Base-by-base conservation (phyloP, 768 basidiomycete genomes). In the Porphyrellus cyaneotinctus region DNA sequence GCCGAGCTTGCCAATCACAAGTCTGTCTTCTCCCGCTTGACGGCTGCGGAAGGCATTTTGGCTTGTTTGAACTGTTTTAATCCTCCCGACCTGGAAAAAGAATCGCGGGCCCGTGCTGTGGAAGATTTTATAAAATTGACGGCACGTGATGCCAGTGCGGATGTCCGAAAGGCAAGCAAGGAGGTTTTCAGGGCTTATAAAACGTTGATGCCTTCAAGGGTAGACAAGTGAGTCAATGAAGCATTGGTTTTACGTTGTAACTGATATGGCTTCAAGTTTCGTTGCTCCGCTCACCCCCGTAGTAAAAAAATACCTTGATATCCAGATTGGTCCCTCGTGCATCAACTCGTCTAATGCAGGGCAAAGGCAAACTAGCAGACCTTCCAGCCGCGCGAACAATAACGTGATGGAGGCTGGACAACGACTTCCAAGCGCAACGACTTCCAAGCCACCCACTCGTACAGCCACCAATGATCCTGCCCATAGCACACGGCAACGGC, bases 151-250 rank as follows among this genome's bases (percentile, higher is more conserved):
- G 80, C 88, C 6, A 87, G 78, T 61, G 83, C 84, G 23, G 90
- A 91, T 44, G 79, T 91, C 26, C 75, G 91, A 58, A 87, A 82
- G 64, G 66, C 81, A 10, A 80, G 82, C 54, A 80, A 82, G 62
- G 78, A 84, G 58, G 72, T 92, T 4, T 94, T 88, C 61, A 87
- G 84, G 52, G 85, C 83, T 1, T 93, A 92, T 67, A 83, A 82
- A 55, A 69, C 82, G 3, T 66, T 91, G 28, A 74, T 91, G 41
- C 90, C 91, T 4, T 66, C 68, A 20, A 75, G 90, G 41, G 77
- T 92, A 4, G 81, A 84, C 24, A 78, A 71, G 91, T 91, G 62
- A 12, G 77, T 67, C 6, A 20, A 51, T 17, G 9, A 48, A 12
- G 13, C 15, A 28, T 28, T 28, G 60, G 55, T 33, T 18, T 13